Evolutionary conservation across 2,329 filamentous ascomycete species (phyloP).

Genomic region (Proliferodiscus dingleyae): DNA sequence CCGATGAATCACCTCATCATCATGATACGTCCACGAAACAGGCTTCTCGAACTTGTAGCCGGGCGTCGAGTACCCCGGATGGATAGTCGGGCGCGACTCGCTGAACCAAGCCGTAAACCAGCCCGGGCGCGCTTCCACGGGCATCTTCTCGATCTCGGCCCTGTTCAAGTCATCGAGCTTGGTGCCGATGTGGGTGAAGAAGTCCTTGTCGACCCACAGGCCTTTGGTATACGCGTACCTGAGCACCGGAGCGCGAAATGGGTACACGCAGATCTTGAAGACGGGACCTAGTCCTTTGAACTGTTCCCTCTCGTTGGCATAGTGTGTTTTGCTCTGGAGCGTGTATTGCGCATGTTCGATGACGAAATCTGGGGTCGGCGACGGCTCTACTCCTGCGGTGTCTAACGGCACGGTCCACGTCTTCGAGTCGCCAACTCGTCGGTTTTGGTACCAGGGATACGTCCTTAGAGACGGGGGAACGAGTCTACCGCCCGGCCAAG

Average conservation of each 20-base stretch:
- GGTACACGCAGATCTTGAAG: not conserved
- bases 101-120: not conserved
- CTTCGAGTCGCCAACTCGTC: not conserved
- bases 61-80: not conserved
- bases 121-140: not conserved
- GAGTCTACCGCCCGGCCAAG: too few species aligned
- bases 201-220: not conserved
- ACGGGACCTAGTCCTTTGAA: not conserved
- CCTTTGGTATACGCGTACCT: not conserved
- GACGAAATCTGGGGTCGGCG: slow-evolving; percentile 3
- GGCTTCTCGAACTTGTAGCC: not conserved
- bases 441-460: too few species aligned
- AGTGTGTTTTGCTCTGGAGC: not conserved
- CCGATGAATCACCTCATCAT: not conserved
- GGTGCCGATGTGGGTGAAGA: not conserved
- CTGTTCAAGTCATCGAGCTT: not conserved
- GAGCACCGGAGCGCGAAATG: not conserved
- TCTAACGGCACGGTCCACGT: slow-evolving; percentile 2
- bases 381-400: not conserved
- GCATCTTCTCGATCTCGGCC: not conserved
- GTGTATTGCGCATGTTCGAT: not conserved
- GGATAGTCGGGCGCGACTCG: not conserved
- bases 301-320: too few species aligned
- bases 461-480: too few species aligned
- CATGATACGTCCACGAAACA: not conserved